Base-by-base conservation (phyloP, 805 yeast genomes). In the Candida incommunis region DNA sequence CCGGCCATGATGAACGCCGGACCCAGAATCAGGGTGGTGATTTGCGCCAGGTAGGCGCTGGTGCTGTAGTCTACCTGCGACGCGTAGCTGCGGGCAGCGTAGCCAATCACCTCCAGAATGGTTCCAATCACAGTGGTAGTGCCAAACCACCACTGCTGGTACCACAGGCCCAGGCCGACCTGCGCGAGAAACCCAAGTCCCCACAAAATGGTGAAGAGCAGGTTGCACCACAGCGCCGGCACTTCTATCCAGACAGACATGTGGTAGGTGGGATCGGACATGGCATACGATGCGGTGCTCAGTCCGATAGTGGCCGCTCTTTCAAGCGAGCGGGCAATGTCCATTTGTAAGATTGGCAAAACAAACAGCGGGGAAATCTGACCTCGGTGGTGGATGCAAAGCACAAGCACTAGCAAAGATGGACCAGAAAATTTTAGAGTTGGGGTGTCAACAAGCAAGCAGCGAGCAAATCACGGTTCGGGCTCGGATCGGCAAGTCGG, bases 1-100 rank as follows among this genome's bases (percentile, higher is more conserved):
- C 90, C 95, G 3, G 82, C 95, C 83, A 83, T 81, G 41, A 82
- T 66, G 59, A 86, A 81, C 20, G 84, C 85, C 0, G 95, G 95
- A 0, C 85, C 90, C 42, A 86, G 61, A 0, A 90, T 83, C 46
- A 85, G 63, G 54, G 79, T 69, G 45, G 78, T 72, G 50, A 80
- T 72, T 59, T 86, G 94, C 53, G 78, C 62, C 40, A 81, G 55
- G 55, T 69, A 86, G 23, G 68, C 64, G 43, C 69, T 59, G 35
- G 62, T 50, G 29, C 62, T 54, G 15, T 50, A 31, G 2, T 60
- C 56, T 22, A 52, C 47, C 50, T 72, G 56, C 40, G 56, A 50
- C 18, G 70, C 67, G 2, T 79, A 68, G 45, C 72, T 51, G 45
- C 95, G 64, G 2, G 78, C 85, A 5, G 72, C 58, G 56, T 81